phyloP scores from a whole-genome alignment of 108 stramenopile genomes.

The Nitzschia inconspicua region DNA sequence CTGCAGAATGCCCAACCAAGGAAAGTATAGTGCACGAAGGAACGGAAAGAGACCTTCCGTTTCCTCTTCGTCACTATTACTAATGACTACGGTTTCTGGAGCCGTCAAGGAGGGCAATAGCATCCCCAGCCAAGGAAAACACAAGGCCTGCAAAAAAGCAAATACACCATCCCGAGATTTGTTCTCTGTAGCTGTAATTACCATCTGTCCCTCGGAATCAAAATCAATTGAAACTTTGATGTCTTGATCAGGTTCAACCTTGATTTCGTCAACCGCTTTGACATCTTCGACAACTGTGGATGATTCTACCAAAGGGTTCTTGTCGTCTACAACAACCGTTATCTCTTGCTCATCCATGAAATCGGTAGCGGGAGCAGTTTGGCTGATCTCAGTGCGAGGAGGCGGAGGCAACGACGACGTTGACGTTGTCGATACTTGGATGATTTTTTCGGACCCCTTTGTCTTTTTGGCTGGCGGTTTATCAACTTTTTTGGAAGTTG shows the following conservation, averaged over 20 bases:
- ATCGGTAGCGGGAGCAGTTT: neutral
- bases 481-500: neutral
- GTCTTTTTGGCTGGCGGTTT: neutral
- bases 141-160: constrained; percentile 1
- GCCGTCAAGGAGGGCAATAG: neutral
- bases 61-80: neutral
- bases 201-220: neutral
- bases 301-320: neutral
- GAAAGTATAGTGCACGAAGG: neutral
- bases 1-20: constrained; percentile 1
- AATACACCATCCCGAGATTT: neutral
- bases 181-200: neutral
- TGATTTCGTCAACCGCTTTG: neutral
- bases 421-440: neutral
- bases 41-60: neutral
- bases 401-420: neutral
- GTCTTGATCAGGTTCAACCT: neutral
- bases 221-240: constrained; percentile 4
- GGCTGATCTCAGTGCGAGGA: neutral
- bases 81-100: neutral
- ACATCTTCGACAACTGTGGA: neutral
- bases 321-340: no score
- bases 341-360: no score
- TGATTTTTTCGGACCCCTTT: neutral
- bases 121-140: constrained; percentile 6